A percentile compares a stretch with the other conserved stretches of the same genome.
These are phyloP conservation scores for Podochytrium sp. DNA, from an alignment of 192 early-diverging fungal species.

Conservation along the genomic window DNA sequence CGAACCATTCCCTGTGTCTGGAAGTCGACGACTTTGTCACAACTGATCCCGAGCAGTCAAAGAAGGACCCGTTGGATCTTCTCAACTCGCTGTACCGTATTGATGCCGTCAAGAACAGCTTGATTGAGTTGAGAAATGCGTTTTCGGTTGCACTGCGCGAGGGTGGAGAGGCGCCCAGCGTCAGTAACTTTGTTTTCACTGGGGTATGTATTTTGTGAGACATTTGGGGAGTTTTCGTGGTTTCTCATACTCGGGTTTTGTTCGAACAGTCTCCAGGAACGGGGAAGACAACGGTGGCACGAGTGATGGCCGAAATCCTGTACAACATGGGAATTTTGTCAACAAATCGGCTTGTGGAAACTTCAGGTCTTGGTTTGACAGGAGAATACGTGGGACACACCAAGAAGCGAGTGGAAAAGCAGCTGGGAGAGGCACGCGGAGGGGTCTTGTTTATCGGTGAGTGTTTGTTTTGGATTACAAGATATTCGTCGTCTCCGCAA, in stretches of 20 bases:
- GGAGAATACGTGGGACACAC: constrained; percentile 42
- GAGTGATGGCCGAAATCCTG: constrained; percentile 35
- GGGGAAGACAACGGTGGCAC: constrained; percentile 41
- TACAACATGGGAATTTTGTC: constrained; percentile 37
- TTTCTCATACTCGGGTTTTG: no score
- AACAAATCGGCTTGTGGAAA: constrained; percentile 37
- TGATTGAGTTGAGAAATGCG: constrained; percentile 31
- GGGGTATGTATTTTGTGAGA: constrained; percentile 9
- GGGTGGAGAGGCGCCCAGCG: constrained; percentile 28
- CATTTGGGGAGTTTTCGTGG: not conserved
- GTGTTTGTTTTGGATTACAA: no score
- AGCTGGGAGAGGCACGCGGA: constrained; percentile 38
- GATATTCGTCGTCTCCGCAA: not conserved
- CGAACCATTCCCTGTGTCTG: constrained; percentile 2
- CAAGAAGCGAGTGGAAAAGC: constrained; percentile 37
- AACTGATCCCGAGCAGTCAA: not conserved
- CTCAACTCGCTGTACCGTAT: constrained; percentile 34
- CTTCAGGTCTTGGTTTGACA: constrained; percentile 38
- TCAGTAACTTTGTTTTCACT: constrained; percentile 43
- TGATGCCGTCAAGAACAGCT: constrained; percentile 16
- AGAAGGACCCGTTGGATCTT: constrained; percentile 33
- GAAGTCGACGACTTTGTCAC: constrained; percentile 35
- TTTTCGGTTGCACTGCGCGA: constrained; percentile 32
- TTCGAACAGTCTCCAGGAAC: constrained; percentile 36
- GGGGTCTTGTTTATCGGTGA: constrained; percentile 40